Percentiles rank a stretch among this genome's conserved stretches.
These are phyloP conservation scores for Populus nigra DNA, from an alignment of 345 rosid species.

Conservation along the genomic window DNA sequence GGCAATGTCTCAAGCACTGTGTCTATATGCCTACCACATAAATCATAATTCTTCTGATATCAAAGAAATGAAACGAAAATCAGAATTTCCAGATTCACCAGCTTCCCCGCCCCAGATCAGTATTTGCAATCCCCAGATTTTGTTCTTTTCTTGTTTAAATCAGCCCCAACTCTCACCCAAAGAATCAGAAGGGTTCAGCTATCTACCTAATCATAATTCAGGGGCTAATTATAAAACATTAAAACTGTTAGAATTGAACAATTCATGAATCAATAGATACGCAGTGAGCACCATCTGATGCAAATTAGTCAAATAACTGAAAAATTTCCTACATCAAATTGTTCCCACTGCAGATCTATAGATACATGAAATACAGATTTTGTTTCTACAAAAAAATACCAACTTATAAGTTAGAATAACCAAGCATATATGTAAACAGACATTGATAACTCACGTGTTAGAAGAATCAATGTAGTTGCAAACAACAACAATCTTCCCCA, in stretches of 20 bases:
- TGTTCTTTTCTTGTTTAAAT: neutral
- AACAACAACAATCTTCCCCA: conserved; percentile 86
- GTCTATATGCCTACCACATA: neutral
- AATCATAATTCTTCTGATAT: neutral
- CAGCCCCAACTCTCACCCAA: neutral
- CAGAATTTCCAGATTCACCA: neutral
- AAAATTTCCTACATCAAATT: neutral
- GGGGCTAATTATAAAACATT: neutral
- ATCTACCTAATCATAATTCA: neutral
- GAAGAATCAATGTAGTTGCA: conserved; percentile 84
- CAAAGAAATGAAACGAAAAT: neutral
- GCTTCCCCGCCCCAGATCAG: neutral
- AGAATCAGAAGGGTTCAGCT: neutral
- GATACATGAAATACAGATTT: neutral
- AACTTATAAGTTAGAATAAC: conserved; percentile 1
- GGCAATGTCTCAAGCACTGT: neutral
- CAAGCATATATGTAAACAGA: conserved; percentile 1
- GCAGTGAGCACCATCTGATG: neutral
- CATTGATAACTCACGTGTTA: conserved; percentile 55
- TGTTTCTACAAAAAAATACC: conserved; percentile 12
- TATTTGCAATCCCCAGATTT: neutral
- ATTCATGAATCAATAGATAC: neutral
- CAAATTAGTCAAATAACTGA: neutral
- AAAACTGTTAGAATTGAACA: neutral
- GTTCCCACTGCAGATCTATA: neutral